Percentiles rank a stretch among this genome's conserved stretches.
Evolutionary conservation across 805 yeast species (phyloP).

Genomic region (Sugiyamaella marilandica): DNA sequence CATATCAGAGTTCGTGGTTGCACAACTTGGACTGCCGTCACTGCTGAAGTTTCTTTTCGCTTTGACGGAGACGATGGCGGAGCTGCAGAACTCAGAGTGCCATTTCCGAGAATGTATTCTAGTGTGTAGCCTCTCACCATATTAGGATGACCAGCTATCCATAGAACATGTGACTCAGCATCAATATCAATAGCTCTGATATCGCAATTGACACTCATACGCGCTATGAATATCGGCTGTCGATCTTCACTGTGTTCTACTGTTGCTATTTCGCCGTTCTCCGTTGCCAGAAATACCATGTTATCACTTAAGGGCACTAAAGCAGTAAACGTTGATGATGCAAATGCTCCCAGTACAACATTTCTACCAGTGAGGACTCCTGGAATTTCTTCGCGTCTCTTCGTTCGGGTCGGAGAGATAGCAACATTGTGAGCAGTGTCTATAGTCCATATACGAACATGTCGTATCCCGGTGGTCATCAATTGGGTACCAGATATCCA

Average conservation of each 20-base stretch:
- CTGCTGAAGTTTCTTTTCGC: not conserved
- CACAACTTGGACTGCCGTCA: not conserved
- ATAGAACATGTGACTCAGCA: constrained; percentile 44
- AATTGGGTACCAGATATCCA: constrained; percentile 50
- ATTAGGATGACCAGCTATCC: constrained; percentile 12
- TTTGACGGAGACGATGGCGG: not conserved
- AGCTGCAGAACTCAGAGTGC: not conserved
- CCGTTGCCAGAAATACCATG: constrained; percentile 24
- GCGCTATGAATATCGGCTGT: constrained; percentile 14
- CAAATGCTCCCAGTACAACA: constrained; percentile 47
- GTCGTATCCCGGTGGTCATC: constrained; percentile 57
- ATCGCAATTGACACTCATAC: constrained; percentile 18
- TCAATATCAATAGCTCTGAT: constrained; percentile 19
- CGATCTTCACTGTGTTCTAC: constrained; percentile 10
- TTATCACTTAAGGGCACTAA: constrained; percentile 34
- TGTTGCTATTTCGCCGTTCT: constrained; percentile 27
- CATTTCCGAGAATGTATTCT: not conserved
- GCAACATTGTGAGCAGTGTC: constrained; percentile 2
- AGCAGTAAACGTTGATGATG: constrained; percentile 48
- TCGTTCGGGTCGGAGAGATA: constrained; percentile 17
- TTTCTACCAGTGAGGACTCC: constrained; percentile 52
- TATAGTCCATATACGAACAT: constrained; percentile 58
- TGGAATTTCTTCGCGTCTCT: not conserved
- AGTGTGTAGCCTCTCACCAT: not conserved
- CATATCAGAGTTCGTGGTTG: not conserved